Evolutionary conservation across 1,139 yeast genomes (phyloP).

Genomic region (Candida sp.): DNA sequence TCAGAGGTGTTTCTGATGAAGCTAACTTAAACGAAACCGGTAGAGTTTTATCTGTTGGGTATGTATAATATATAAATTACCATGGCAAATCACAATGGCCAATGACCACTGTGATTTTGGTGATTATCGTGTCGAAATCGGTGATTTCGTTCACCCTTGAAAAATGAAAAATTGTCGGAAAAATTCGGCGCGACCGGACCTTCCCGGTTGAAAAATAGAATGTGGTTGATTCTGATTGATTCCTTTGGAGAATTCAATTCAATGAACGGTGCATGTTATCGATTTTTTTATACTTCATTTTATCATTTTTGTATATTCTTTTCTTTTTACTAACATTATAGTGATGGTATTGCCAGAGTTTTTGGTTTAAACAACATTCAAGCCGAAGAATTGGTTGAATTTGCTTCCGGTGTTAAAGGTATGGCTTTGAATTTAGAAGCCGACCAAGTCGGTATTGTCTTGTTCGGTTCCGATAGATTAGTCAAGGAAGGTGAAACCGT

Average conservation of each 20-base stretch:
- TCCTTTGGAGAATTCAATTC: too few relatives aligned
- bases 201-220: too few relatives aligned
- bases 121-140: too few relatives aligned
- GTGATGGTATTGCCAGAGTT: constrained; percentile 99
- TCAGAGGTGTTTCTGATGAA: constrained; percentile 98
- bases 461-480: constrained; percentile 98
- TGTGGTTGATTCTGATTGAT: too few relatives aligned
- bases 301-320: not conserved
- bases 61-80: constrained; percentile 26
- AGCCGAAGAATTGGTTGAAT: constrained; percentile 99
- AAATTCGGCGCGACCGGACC: too few relatives aligned
- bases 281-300: too few relatives aligned
- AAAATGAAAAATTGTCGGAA: too few relatives aligned
- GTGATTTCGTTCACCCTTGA: too few relatives aligned
- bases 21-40: constrained; percentile 99
- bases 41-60: constrained; percentile 97
- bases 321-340: constrained; percentile 27
- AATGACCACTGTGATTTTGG: too few relatives aligned
- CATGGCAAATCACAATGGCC: too few relatives aligned
- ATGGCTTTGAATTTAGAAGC: constrained; percentile 99
- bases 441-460: constrained; percentile 99
- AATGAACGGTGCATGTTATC: too few relatives aligned
- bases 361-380: constrained; percentile 99
- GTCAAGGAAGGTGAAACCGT: constrained; percentile 99
- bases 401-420: constrained; percentile 99